phyloP scores from a whole-genome alignment of 139 green algal species.

The Auxenochlorella pyrenoidosa region DNA sequence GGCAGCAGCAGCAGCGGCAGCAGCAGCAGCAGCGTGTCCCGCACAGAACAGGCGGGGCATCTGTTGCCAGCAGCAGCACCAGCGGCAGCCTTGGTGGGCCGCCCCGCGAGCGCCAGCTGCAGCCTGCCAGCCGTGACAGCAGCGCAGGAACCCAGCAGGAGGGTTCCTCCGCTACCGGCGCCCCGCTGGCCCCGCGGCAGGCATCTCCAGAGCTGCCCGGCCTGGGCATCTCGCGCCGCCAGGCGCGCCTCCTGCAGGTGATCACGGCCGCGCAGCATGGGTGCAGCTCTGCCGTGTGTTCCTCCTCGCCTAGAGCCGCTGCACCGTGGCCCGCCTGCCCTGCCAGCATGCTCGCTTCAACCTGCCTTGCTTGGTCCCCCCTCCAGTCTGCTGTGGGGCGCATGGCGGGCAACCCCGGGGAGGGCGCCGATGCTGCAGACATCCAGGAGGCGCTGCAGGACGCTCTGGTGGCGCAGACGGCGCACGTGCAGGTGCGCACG shows the following conservation, averaged over 20 bases:
- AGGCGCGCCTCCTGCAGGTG: constrained; percentile 22
- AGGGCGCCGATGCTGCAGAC: background rate
- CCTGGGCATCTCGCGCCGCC: constrained; percentile 6
- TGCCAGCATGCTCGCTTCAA: background rate
- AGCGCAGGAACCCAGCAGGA: background rate
- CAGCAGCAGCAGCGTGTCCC: background rate
- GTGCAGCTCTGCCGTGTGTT: too few species aligned
- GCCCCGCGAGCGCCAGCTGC: background rate
- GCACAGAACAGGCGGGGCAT: background rate
- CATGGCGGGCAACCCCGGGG: constrained; percentile 14
- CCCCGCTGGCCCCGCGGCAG: background rate
- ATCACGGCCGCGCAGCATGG: background rate
- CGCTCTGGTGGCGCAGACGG: background rate
- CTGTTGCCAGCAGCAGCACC: background rate
- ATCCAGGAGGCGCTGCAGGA: constrained; percentile 4
- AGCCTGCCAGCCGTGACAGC: too few species aligned
- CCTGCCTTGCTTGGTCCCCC: background rate
- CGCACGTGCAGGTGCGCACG: constrained; percentile 26
- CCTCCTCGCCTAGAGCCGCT: too few species aligned
- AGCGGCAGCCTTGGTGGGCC: background rate
- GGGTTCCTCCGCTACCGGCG: background rate
- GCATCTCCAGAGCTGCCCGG: background rate
- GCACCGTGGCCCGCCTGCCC: background rate
- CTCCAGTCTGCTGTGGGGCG: constrained; percentile 23
- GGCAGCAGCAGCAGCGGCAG: background rate